These are phyloP conservation scores for Erythrobasidium hasegawianum DNA, from an alignment of 1,284 basidiomycete genomes.

Conservation along the genomic window DNA sequence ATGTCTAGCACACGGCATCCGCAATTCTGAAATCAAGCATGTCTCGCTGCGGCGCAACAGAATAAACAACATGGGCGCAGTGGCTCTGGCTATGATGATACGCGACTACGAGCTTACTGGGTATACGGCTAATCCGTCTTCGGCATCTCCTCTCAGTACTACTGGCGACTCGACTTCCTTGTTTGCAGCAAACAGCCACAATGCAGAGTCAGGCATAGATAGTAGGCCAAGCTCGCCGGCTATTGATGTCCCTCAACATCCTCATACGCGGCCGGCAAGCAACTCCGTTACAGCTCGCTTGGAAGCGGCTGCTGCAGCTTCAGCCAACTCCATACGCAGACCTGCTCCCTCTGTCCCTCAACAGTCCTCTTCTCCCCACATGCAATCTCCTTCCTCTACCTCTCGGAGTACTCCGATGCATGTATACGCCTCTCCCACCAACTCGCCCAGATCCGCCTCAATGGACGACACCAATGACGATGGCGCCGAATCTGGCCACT, in stretches of 20 bases:
- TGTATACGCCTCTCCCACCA: too few relatives aligned
- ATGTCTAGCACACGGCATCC: constrained; percentile 70
- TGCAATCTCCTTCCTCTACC: too few relatives aligned
- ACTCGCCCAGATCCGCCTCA: too few relatives aligned
- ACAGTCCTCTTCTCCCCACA: neutral
- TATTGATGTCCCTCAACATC: neutral
- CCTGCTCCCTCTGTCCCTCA: neutral
- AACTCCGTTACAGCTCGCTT: constrained; percentile 41
- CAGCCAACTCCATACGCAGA: neutral
- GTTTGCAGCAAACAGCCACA: constrained; percentile 35
- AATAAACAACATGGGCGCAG: constrained; percentile 74
- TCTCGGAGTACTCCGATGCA: too few relatives aligned
- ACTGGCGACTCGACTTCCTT: constrained; percentile 29
- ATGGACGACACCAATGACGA: neutral
- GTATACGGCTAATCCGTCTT: neutral
- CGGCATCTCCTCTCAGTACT: constrained; percentile 3
- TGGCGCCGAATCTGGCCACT: constrained; percentile 10
- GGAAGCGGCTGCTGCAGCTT: constrained; percentile 19
- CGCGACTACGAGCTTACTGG: constrained; percentile 78
- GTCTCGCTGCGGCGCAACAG: constrained; percentile 81
- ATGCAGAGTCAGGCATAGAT: neutral
- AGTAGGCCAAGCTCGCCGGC: neutral
- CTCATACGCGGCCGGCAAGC: constrained; percentile 1
- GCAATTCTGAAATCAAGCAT: constrained; percentile 74
- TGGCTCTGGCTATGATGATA: constrained; percentile 90